phyloP scores from a whole-genome alignment of 208 protist genomes.

The Trypanosoma boissoni region DNA sequence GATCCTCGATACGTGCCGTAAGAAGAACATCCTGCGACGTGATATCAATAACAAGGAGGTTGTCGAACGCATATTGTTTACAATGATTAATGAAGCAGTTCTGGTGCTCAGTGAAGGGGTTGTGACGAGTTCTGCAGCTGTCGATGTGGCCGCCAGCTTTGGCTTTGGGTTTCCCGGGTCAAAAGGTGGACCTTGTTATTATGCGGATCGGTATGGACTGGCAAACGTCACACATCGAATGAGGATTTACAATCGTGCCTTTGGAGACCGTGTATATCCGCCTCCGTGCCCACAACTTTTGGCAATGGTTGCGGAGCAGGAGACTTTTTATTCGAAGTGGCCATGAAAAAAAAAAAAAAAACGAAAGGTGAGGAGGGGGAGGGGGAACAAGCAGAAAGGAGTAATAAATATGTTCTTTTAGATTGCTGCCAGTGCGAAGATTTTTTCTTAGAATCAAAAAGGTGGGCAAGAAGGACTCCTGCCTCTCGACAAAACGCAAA shows the following conservation, averaged over 20 bases:
- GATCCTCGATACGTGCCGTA: constrained; percentile 44
- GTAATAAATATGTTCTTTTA: neutral
- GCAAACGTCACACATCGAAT: constrained; percentile 61
- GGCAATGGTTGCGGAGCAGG: constrained; percentile 36
- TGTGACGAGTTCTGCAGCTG: constrained; percentile 56
- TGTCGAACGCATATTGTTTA: constrained; percentile 79
- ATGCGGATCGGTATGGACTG: constrained; percentile 61
- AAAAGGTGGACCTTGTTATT: constrained; percentile 77
- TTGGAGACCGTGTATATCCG: constrained; percentile 50
- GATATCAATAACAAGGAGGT: constrained; percentile 82
- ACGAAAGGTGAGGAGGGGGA: constrained; percentile 1
- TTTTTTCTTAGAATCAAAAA: too few species aligned
- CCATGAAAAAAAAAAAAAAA: constrained; percentile 11
- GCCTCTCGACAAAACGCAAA: too few species aligned
- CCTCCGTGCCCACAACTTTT: constrained; percentile 43
- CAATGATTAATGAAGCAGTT: constrained; percentile 90
- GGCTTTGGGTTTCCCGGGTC: constrained; percentile 83
- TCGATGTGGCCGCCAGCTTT: constrained; percentile 87
- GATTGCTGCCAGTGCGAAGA: too few species aligned
- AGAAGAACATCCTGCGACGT: constrained; percentile 53
- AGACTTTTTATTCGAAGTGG: constrained; percentile 49
- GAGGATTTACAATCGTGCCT: constrained; percentile 50
- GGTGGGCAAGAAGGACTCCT: too few species aligned
- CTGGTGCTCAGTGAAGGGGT: constrained; percentile 74
- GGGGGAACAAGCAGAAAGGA: neutral